These are phyloP conservation scores for Kitagawia praeruptora DNA, from an alignment of 129 eudicot species.

Conservation along the genomic window DNA sequence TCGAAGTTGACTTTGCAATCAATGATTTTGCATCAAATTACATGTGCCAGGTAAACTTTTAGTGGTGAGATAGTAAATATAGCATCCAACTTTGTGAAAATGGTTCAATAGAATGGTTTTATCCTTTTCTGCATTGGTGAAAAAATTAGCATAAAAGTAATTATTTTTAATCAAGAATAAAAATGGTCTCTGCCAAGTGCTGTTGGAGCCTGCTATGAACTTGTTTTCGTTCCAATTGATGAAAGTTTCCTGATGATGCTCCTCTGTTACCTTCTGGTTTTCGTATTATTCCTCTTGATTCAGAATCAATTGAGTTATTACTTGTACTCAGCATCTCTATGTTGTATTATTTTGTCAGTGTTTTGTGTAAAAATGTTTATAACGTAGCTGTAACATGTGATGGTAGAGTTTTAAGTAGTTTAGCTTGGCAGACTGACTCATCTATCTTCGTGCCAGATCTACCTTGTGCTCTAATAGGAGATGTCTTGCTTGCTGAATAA, in stretches of 20 bases:
- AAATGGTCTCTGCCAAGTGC: conserved; percentile 14
- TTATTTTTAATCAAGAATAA: neutral
- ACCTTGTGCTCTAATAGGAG: neutral
- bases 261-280: conserved; percentile 90
- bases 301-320: conserved; percentile 74
- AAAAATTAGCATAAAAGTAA: neutral
- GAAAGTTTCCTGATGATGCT: conserved; percentile 93
- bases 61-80: neutral
- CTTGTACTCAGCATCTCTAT: neutral
- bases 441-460: conserved; percentile 2
- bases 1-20: conserved; percentile 32
- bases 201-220: conserved; percentile 90
- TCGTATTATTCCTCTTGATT: conserved; percentile 76
- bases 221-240: conserved; percentile 91
- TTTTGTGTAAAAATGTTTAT: neutral
- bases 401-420: neutral
- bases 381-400: neutral
- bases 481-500: neutral
- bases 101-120: too few species aligned
- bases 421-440: neutral
- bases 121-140: neutral
- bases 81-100: neutral
- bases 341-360: neutral
- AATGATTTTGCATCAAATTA: conserved; percentile 90
- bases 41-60: conserved; percentile 82